Evolutionary conservation across 306 rosid species (phyloP).

Genomic region (Hylodesmum podocarpum): DNA sequence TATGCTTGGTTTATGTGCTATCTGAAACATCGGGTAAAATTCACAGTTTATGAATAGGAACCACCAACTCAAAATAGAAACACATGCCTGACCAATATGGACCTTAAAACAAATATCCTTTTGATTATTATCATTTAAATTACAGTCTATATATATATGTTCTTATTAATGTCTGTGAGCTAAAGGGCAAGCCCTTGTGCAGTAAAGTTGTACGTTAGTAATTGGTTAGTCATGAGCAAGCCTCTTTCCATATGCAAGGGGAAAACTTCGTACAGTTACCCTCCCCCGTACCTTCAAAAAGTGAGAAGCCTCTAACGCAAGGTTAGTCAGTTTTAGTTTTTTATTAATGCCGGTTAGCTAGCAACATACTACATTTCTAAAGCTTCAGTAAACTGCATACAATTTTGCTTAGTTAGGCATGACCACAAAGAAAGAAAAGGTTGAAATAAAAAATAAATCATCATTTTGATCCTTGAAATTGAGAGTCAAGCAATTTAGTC

Average conservation of each 20-base stretch:
- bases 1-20: slow-evolving; percentile 90
- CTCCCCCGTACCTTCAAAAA: too few species aligned
- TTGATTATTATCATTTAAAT: neutral
- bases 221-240: too few species aligned
- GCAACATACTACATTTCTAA: neutral
- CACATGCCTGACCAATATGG: neutral
- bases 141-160: neutral
- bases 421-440: neutral
- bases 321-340: too few species aligned
- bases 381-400: neutral
- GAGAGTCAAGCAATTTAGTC: too few species aligned
- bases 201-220: too few species aligned
- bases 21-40: slow-evolving; percentile 50
- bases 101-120: neutral
- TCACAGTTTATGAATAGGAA: neutral
- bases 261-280: too few species aligned
- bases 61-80: neutral
- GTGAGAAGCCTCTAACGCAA: too few species aligned
- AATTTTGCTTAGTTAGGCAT: too few species aligned
- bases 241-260: too few species aligned
- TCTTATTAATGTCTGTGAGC: neutral
- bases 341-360: neutral
- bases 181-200: too few species aligned
- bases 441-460: too few species aligned
- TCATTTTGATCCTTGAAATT: too few species aligned